phyloP scores from a whole-genome alignment of 2,329 filamentous ascomycete species.

The Balansia obtecta region DNA sequence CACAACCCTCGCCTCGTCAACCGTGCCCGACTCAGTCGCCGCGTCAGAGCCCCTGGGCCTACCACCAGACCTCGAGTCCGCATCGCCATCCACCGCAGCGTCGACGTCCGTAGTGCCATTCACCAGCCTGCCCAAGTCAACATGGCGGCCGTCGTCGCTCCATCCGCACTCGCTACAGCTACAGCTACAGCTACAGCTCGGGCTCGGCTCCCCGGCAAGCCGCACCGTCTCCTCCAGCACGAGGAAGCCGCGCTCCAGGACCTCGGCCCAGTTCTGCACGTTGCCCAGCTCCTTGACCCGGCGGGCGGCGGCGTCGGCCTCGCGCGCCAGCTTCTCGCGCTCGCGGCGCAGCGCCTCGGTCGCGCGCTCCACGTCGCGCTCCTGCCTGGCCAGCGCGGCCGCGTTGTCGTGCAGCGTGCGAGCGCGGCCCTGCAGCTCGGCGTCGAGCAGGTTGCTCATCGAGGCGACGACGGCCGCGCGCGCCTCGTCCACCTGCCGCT shows the following conservation, averaged over 20 bases:
- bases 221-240: slow-evolving; percentile 53
- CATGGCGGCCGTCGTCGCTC: slow-evolving; percentile 13
- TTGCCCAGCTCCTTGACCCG: slow-evolving; percentile 68
- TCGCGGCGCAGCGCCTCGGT: slow-evolving; percentile 49
- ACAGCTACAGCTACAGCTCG: slow-evolving; percentile 13
- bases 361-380: slow-evolving; percentile 49
- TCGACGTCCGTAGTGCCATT: too few relatives aligned
- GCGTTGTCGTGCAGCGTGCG: slow-evolving; percentile 57
- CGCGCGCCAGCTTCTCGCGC: slow-evolving; percentile 50
- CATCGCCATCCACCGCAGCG: too few relatives aligned
- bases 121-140: too few relatives aligned
- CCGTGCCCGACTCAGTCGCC: slow-evolving; percentile 18
- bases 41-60: too few relatives aligned
- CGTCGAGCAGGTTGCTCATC: slow-evolving; percentile 58
- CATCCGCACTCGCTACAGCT: slow-evolving; percentile 27
- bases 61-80: too few relatives aligned
- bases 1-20: slow-evolving; percentile 1
- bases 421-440: slow-evolving; percentile 55
- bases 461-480: slow-evolving; percentile 47
- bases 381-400: slow-evolving; percentile 52
- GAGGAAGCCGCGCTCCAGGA: slow-evolving; percentile 57
- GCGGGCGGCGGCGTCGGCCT: slow-evolving; percentile 49
- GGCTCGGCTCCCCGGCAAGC: slow-evolving; percentile 28
- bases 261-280: slow-evolving; percentile 79
- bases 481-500: slow-evolving; percentile 41